phyloP scores from a whole-genome alignment of 225 moss, liverwort and hornwort species.

The Physcomitrellopsis africana region DNA sequence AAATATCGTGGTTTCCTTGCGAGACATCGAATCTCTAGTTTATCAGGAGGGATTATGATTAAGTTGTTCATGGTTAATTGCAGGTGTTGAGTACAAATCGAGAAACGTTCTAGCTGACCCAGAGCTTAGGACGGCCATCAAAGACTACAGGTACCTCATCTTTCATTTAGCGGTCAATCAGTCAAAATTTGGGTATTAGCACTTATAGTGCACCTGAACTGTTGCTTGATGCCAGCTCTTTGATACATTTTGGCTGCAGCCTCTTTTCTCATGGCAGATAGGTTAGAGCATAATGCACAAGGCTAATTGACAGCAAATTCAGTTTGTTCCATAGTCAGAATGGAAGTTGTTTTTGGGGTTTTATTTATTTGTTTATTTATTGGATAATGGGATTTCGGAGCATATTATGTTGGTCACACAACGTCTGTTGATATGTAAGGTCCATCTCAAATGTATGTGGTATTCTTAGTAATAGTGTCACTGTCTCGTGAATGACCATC shows the following conservation, averaged over 20 bases:
- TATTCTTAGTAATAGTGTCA: background rate
- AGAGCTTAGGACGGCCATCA: slow-evolving; percentile 83
- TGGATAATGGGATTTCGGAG: too few relatives aligned
- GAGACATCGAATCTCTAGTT: background rate
- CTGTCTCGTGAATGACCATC: background rate
- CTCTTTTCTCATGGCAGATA: background rate
- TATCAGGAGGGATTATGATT: background rate
- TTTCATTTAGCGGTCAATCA: background rate
- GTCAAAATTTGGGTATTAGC: background rate
- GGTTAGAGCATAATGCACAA: background rate
- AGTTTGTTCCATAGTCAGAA: background rate
- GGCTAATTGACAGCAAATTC: background rate
- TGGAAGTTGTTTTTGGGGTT: background rate
- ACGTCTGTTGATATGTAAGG: background rate
- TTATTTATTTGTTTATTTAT: too few relatives aligned
- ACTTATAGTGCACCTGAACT: background rate
- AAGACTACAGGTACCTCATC: slow-evolving; percentile 70
- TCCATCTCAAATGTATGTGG: too few relatives aligned
- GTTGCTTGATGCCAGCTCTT: background rate
- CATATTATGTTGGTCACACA: too few relatives aligned
- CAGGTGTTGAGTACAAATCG: slow-evolving; percentile 71
- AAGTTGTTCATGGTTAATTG: slow-evolving; percentile 15
- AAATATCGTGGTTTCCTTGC: background rate
- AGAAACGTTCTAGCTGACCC: slow-evolving; percentile 80
- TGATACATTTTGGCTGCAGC: background rate